Percentiles rank a stretch among this genome's conserved stretches.
Conservation (phyloP, 1,139 yeast genomes). For the Taphrina deformans region DNA sequence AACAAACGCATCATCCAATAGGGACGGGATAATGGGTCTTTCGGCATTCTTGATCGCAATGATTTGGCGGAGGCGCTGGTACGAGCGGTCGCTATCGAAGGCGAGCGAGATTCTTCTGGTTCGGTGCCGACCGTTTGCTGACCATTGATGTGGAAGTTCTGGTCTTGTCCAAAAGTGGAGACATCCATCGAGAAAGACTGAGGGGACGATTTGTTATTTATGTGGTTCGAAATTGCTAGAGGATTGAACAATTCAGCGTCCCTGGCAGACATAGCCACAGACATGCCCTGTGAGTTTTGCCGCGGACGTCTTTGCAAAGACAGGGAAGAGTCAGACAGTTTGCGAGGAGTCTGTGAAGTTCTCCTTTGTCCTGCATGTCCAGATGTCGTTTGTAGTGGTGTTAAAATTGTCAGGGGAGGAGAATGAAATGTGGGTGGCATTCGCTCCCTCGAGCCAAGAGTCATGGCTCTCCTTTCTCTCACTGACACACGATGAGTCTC, state of each 20-base stretch:
- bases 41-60: slow-evolving; percentile 2
- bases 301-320: background rate
- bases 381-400: background rate
- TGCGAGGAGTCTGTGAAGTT: background rate
- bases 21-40: slow-evolving; percentile 17
- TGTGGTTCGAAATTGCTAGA: background rate
- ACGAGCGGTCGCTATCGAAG: background rate
- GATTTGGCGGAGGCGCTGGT: background rate
- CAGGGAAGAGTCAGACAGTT: background rate
- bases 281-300: background rate
- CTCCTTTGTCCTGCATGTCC: slow-evolving; percentile 1
- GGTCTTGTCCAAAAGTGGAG: background rate
- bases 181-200: background rate
- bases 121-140: background rate
- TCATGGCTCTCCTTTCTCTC: slow-evolving; percentile 10
- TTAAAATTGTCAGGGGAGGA: background rate
- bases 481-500: background rate
- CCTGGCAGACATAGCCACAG: background rate
- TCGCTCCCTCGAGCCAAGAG: background rate
- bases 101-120: background rate
- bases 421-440: background rate
- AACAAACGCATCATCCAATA: slow-evolving; percentile 33
- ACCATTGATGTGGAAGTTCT: background rate
- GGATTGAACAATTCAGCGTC: background rate
- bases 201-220: background rate